These are phyloP conservation scores for Clonostachys solani DNA, from an alignment of 2,329 filamentous ascomycete genomes.

Conservation along the genomic window DNA sequence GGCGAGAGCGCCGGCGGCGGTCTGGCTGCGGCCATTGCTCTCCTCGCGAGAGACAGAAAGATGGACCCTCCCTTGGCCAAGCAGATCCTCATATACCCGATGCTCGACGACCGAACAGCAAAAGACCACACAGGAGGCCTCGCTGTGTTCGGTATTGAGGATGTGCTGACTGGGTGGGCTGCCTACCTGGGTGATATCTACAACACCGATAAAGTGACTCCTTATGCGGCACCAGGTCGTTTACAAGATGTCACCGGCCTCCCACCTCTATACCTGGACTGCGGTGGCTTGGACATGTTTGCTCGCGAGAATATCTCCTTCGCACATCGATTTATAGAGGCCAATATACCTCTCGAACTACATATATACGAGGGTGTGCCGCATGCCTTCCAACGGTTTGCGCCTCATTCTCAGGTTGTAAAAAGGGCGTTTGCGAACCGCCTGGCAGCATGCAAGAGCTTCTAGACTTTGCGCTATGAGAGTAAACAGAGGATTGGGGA, in stretches of 20 bases:
- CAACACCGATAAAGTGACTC: conserved; percentile 3
- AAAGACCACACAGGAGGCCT: conserved; percentile 2
- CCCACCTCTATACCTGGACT: conserved; percentile 30
- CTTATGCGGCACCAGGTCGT: conserved; percentile 14
- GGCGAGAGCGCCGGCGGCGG: conserved; percentile 38
- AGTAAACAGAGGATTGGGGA: too few species aligned
- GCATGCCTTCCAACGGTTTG: conserved; percentile 22
- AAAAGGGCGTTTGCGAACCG: not conserved
- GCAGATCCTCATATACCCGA: conserved; percentile 25
- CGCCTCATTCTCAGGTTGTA: not conserved
- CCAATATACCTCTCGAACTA: conserved; percentile 27
- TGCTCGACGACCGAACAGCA: conserved; percentile 21
- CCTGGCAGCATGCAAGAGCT: not conserved
- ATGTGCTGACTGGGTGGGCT: conserved; percentile 13
- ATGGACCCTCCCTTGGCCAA: conserved; percentile 18
- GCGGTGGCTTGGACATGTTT: conserved; percentile 32
- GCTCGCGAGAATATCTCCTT: conserved; percentile 23
- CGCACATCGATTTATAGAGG: conserved; percentile 18
- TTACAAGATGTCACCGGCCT: conserved; percentile 16
- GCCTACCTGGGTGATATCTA: not conserved
- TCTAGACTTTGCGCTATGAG: not conserved
- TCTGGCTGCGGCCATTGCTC: conserved; percentile 27
- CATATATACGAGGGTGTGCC: conserved; percentile 33
- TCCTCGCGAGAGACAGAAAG: conserved; percentile 27
- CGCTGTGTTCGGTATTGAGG: conserved; percentile 9